Conservation (phyloP, 2,329 filamentous ascomycete species). For the Aspergillus felis region DNA sequence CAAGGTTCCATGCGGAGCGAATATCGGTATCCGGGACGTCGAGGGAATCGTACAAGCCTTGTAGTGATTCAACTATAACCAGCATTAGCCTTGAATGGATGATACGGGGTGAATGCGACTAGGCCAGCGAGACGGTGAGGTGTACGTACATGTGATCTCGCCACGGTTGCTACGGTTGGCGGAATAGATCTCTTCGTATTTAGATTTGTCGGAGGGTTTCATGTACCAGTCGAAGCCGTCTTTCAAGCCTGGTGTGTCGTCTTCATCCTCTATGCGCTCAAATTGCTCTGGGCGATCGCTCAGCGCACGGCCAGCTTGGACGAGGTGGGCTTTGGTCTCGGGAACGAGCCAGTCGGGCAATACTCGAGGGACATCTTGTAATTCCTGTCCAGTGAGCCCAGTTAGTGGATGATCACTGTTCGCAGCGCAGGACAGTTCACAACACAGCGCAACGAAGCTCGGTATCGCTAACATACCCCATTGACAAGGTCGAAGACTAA, state of each 20-base stretch:
- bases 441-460: neutral
- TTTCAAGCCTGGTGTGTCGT: conserved; percentile 78
- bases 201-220: conserved; percentile 81
- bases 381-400: conserved; percentile 58
- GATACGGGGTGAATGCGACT: no score
- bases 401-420: neutral
- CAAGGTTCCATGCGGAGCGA: conserved; percentile 91
- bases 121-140: neutral
- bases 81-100: neutral
- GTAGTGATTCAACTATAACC: conserved; percentile 66
- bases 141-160: conserved; percentile 67
- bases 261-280: conserved; percentile 73
- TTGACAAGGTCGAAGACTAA: conserved; percentile 97
- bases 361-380: conserved; percentile 75
- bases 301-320: conserved; percentile 76
- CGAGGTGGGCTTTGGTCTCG: conserved; percentile 87
- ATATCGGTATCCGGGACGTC: conserved; percentile 72
- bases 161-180: conserved; percentile 86
- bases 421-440: neutral
- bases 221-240: conserved; percentile 99
- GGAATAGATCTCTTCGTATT: conserved; percentile 96
- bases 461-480: conserved; percentile 59
- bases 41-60: conserved; percentile 72
- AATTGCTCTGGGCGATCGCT: conserved; percentile 77
- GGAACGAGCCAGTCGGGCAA: conserved; percentile 96